Conservation (phyloP, 169 alveolate genomes). For the Theileria annulata region DNA sequence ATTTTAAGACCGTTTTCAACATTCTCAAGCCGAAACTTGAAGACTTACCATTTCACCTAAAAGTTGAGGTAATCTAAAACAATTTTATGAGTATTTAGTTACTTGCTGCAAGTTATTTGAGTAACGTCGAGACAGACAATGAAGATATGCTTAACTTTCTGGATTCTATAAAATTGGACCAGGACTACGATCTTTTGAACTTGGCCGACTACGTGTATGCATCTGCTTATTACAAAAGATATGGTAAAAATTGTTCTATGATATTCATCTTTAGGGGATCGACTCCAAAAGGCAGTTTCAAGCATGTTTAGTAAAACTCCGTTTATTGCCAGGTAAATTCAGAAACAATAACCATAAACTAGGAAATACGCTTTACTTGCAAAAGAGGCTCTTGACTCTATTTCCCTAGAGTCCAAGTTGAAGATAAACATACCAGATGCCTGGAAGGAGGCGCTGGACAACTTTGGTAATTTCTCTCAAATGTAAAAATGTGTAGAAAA, state of each 20-base stretch:
- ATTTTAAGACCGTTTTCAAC: conserved; percentile 21
- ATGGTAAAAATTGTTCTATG: not conserved
- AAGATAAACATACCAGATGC: conserved; percentile 3
- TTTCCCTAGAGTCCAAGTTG: conserved; percentile 39
- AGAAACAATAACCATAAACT: not conserved
- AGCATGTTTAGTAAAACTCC: conserved; percentile 21
- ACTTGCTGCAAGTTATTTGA: conserved; percentile 47
- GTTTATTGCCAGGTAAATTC: conserved; percentile 18
- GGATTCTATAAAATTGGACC: conserved; percentile 6
- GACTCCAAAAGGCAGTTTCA: conserved; percentile 14
- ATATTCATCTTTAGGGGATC: conserved; percentile 4
- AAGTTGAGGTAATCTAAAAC: conserved; percentile 10
- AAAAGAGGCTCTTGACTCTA: conserved; percentile 63
- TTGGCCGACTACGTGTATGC: conserved; percentile 36
- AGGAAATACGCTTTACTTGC: conserved; percentile 50
- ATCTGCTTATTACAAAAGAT: conserved; percentile 28
- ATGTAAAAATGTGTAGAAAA: conserved; percentile 23
- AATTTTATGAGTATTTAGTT: conserved; percentile 19
- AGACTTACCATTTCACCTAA: conserved; percentile 23
- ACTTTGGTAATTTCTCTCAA: conserved; percentile 21
- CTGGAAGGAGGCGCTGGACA: conserved; percentile 44
- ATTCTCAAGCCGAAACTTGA: conserved; percentile 18
- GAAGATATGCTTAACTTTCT: conserved; percentile 16
- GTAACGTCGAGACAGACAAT: conserved; percentile 1
- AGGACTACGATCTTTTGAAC: conserved; percentile 31